Base-by-base conservation (phyloP, 2,329 filamentous ascomycete species). In the Endothia cerciana region DNA sequence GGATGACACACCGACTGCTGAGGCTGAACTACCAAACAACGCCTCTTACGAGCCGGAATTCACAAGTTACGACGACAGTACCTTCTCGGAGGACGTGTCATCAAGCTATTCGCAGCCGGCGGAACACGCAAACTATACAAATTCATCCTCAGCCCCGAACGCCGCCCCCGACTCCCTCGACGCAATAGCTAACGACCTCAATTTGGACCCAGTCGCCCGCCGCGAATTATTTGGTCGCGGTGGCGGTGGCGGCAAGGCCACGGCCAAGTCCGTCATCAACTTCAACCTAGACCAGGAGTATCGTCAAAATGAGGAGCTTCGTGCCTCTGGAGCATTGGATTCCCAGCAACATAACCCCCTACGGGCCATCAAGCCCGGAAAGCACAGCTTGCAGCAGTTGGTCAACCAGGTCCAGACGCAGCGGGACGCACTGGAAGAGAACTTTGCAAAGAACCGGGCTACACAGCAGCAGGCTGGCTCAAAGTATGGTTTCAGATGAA, bases 201-300 rank as follows among this genome's bases (percentile, higher is more conserved):
- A 95, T 69, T 87, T 97, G 17, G 91, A 92, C 3, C 86, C 88
- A 5, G 84, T 91, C 0, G 89, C 92, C 70, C 85, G 89, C 49
- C 89, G 94, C 51, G 93, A 96, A 74, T 86, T 98, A 3, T 94
- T 98, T 74, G 94, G 94, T 1, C 90, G 94, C 5, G 77, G 77
- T 28, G 83, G 83, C 28, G 73, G 75, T 55, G 75, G 75, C n/a
- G 70, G 74, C 49, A 71, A 73, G 19, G 72, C 76, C 8, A 81
- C 85, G n/a, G 82, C 82, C 2, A 82, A 86, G n/a, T 89, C 86
- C 53, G 85, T 97, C 45, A 85, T 94, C 69, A 93, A 91, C 73
- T 97, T 97, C 84, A 92, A 97, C 79, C 94, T 93, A 70, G 93
- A 96, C 75, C 81, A 83, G 65, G 94, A 97, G 79, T 98, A 98